Percentiles rank a stretch among this genome's conserved stretches.
Conservation (phyloP, 768 basidiomycete genomes). For the Rhizopogon rudus region DNA sequence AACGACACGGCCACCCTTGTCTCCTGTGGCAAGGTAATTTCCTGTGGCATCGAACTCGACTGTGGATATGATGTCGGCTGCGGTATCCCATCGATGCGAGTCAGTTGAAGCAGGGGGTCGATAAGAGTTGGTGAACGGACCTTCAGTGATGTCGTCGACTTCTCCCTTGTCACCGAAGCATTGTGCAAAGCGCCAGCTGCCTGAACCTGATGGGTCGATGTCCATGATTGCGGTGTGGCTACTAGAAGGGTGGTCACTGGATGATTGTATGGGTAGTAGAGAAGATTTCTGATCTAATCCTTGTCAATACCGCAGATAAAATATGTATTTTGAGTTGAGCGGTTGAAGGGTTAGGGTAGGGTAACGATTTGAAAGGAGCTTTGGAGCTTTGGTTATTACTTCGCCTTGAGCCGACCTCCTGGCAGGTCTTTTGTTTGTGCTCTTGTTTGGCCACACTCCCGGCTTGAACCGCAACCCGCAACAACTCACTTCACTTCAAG, state of each 20-base stretch:
- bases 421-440: conserved; percentile 21
- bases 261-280: background rate
- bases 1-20: conserved; percentile 98
- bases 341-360: background rate
- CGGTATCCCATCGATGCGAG: conserved; percentile 3
- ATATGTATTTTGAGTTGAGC: background rate
- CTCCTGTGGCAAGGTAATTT: conserved; percentile 98
- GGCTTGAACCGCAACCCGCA: conserved; percentile 21
- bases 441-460: conserved; percentile 26
- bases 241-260: conserved; percentile 7
- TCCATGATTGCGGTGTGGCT: conserved; percentile 54
- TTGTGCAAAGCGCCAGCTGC: conserved; percentile 98
- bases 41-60: conserved; percentile 99
- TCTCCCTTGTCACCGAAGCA: conserved; percentile 99
- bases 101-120: conserved; percentile 14
- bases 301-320: background rate
- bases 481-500: conserved; percentile 6
- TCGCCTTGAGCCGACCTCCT: conserved; percentile 6
- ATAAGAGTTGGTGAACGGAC: conserved; percentile 39
- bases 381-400: too few relatives aligned
- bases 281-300: conserved; percentile 7
- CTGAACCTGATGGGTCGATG: conserved; percentile 76
- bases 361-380: background rate
- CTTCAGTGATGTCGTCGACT: conserved; percentile 99
- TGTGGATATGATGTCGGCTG: conserved; percentile 99